phyloP scores from a whole-genome alignment of 305 asterid species.

The Fraxinus greggii region DNA sequence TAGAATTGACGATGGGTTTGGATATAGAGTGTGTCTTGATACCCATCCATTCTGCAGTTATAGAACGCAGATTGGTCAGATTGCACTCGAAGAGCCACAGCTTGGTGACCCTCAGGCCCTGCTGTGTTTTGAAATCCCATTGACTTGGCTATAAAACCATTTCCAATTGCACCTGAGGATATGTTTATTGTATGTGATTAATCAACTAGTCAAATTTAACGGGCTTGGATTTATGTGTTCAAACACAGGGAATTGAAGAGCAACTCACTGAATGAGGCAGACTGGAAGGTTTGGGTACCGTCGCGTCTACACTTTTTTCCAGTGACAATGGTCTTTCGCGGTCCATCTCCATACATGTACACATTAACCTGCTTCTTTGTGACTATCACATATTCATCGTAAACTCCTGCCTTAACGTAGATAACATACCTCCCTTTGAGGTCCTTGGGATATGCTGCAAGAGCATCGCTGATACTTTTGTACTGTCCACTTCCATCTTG shows the following conservation, averaged over 20 bases:
- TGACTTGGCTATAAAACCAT: constrained; percentile 37
- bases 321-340: constrained; percentile 37
- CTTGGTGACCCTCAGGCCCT: constrained; percentile 45
- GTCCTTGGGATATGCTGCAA: constrained; percentile 38
- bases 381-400: constrained; percentile 30
- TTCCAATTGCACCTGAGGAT: constrained; percentile 30
- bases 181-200: background rate
- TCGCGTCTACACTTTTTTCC: constrained; percentile 26
- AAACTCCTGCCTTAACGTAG: constrained; percentile 40
- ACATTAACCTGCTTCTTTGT: constrained; percentile 35
- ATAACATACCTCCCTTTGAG: constrained; percentile 33
- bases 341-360: constrained; percentile 49
- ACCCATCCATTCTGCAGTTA: constrained; percentile 41
- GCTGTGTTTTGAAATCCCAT: constrained; percentile 43
- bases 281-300: constrained; percentile 30
- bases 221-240: background rate
- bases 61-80: constrained; percentile 39
- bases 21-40: constrained; percentile 40
- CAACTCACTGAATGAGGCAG: constrained; percentile 37
- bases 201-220: background rate
- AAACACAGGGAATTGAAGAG: background rate
- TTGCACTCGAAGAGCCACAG: constrained; percentile 41
- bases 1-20: constrained; percentile 41
- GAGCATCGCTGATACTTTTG: constrained; percentile 28
- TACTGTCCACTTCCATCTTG: constrained; percentile 37